phyloP scores from a whole-genome alignment of 2,329 filamentous ascomycete genomes.

The Penicillium fuscoglaucum region DNA sequence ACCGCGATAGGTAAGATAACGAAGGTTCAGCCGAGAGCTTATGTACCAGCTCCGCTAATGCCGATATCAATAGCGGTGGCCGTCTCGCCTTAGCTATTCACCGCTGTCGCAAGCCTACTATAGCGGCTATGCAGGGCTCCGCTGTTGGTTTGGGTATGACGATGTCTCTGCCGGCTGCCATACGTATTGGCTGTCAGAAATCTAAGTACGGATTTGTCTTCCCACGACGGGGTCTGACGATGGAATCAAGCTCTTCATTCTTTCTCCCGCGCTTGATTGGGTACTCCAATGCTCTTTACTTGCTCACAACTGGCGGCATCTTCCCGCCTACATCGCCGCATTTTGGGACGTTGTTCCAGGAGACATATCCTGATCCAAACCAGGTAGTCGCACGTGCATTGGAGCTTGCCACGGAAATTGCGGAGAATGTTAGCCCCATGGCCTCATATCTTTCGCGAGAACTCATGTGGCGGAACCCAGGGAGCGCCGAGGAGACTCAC shows the following conservation, averaged over 20 bases:
- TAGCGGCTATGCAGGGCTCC: conserved; percentile 2
- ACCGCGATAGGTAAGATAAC: conserved; percentile 3
- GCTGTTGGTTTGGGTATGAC: conserved; percentile 10
- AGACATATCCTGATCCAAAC: conserved; percentile 2
- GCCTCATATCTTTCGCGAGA: conserved; percentile 7
- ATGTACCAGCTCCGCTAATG: background rate
- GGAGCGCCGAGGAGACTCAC: conserved; percentile 10
- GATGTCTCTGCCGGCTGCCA: conserved; percentile 1
- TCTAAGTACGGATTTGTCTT: conserved; percentile 12
- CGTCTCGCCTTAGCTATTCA: conserved; percentile 4
- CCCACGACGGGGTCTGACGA: conserved; percentile 9
- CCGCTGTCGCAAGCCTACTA: conserved; percentile 7
- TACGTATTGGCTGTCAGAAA: conserved; percentile 6
- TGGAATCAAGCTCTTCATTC: conserved; percentile 12
- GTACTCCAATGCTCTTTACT: conserved; percentile 9
- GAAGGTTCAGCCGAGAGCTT: background rate
- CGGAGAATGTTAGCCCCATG: conserved; percentile 9
- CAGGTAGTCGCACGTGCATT: conserved; percentile 6
- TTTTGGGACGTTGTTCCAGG: conserved; percentile 7
- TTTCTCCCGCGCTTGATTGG: conserved; percentile 13
- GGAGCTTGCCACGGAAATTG: conserved; percentile 6
- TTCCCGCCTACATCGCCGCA: conserved; percentile 2
- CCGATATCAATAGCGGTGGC: conserved; percentile 3
- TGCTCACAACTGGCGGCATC: conserved; percentile 4
- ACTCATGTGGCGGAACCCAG: conserved; percentile 14